phyloP scores from a whole-genome alignment of 2,329 filamentous ascomycete genomes.

The Magnaporthiopsis incrustans region DNA sequence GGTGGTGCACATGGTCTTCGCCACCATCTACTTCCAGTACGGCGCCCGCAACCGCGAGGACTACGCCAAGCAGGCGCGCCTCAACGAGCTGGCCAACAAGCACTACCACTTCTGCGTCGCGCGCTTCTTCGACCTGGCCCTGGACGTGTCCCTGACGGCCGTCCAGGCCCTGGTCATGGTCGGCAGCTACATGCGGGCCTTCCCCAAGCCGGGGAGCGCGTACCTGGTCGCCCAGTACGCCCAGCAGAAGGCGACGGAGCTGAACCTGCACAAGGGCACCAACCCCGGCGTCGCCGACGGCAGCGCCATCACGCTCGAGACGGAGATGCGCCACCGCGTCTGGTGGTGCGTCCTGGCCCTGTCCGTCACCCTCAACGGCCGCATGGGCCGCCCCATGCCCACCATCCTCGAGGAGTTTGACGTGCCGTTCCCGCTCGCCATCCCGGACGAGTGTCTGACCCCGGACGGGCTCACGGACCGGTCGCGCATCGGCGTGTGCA shows the following conservation, averaged over 20 bases:
- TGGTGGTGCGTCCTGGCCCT: constrained; percentile 68
- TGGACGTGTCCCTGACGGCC: constrained; percentile 54
- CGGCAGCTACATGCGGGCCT: constrained; percentile 63
- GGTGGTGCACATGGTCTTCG: constrained; percentile 71
- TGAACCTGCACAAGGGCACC: constrained; percentile 52
- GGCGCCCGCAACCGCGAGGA: constrained; percentile 59
- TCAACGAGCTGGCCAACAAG: constrained; percentile 60
- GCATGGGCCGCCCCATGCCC: constrained; percentile 69
- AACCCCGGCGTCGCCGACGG: constrained; percentile 48
- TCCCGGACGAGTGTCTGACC: constrained; percentile 62
- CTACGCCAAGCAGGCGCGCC: constrained; percentile 40
- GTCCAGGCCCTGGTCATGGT: constrained; percentile 69
- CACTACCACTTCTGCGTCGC: constrained; percentile 72
- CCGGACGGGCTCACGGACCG: constrained; percentile 52
- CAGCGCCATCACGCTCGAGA: constrained; percentile 46
- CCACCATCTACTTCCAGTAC: constrained; percentile 70
- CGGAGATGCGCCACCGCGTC: constrained; percentile 68
- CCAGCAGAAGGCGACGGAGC: constrained; percentile 62
- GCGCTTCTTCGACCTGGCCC: constrained; percentile 57
- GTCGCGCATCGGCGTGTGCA: constrained; percentile 49
- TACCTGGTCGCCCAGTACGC: constrained; percentile 60
- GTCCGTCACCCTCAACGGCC: constrained; percentile 62
- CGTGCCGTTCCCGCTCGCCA: constrained; percentile 63
- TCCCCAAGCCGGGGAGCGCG: constrained; percentile 71
- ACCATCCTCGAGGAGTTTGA: constrained; percentile 70